phyloP scores from a whole-genome alignment of 345 rosid species.

The Citrus medica region DNA sequence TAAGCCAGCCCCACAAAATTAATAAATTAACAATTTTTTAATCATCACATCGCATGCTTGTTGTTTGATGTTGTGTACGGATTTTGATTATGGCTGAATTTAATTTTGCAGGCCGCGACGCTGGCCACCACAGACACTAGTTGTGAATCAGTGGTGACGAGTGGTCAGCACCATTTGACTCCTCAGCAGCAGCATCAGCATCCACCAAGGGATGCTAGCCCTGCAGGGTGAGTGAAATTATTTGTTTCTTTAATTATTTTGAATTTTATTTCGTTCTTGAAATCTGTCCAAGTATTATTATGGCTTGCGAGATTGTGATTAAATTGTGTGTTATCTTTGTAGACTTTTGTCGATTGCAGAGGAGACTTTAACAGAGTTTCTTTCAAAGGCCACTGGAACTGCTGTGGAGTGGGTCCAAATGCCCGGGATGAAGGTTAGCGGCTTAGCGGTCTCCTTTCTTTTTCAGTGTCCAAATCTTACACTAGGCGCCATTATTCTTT shows the following conservation, averaged over 20 bases:
- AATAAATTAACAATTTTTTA: too few species aligned
- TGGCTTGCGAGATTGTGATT: constrained; percentile 6
- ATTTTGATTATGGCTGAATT: constrained; percentile 1
- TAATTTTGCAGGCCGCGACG: constrained; percentile 35
- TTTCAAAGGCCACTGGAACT: constrained; percentile 99
- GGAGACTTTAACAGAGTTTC: constrained; percentile 99
- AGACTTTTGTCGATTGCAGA: constrained; percentile 99
- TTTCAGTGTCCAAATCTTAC: not conserved
- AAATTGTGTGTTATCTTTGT: constrained; percentile 14
- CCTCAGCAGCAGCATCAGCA: constrained; percentile 36
- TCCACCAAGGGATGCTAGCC: constrained; percentile 83
- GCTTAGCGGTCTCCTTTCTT: constrained; percentile 27
- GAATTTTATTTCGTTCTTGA: not conserved
- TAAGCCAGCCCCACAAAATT: not conserved
- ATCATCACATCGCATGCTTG: not conserved
- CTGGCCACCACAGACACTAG: constrained; percentile 67
- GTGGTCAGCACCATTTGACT: constrained; percentile 72
- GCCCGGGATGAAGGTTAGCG: constrained; percentile 96
- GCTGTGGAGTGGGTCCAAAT: constrained; percentile 99
- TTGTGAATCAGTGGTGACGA: constrained; percentile 78
- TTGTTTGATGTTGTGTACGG: not conserved
- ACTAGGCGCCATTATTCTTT: constrained; percentile 10
- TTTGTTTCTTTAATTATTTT: not conserved
- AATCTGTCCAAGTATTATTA: too few species aligned
- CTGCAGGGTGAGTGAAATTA: constrained; percentile 67